Percentiles rank a stretch among this genome's conserved stretches.
These are phyloP conservation scores for Margaritispora aquatica DNA, from an alignment of 495 filamentous ascomycete genomes.

Conservation along the genomic window DNA sequence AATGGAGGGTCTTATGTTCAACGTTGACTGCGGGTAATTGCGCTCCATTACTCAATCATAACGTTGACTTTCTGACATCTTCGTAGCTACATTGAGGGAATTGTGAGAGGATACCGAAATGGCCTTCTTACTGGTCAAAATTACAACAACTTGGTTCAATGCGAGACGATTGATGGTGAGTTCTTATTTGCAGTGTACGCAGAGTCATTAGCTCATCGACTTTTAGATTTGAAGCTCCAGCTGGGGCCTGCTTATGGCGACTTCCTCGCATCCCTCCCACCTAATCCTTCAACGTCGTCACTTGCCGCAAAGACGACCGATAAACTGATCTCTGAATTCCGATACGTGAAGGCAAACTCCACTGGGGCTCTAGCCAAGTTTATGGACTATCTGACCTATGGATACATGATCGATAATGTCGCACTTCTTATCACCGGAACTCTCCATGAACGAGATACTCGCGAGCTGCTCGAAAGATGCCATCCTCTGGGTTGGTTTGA, in stretches of 20 bases:
- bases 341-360: constrained; percentile 88
- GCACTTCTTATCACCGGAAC: constrained; percentile 97
- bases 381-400: constrained; percentile 95
- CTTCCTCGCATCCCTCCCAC: constrained; percentile 88
- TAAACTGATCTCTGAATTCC: constrained; percentile 96
- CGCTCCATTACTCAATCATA: background rate
- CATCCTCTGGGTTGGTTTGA: constrained; percentile 99
- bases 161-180: constrained; percentile 95
- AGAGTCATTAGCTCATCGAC: background rate
- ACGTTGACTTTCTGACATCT: constrained; percentile 22
- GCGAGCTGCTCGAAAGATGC: constrained; percentile 91
- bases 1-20: constrained; percentile 97
- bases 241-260: constrained; percentile 95
- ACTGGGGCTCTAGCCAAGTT: constrained; percentile 87
- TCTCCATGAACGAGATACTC: constrained; percentile 93
- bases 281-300: constrained; percentile 92
- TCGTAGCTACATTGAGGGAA: constrained; percentile 85
- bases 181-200: background rate
- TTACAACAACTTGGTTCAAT: constrained; percentile 96
- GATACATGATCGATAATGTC: constrained; percentile 99
- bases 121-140: constrained; percentile 82
- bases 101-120: constrained; percentile 96
- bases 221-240: constrained; percentile 90
- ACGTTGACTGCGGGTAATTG: constrained; percentile 84
- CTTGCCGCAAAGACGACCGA: constrained; percentile 94